phyloP scores from a whole-genome alignment of 805 yeast species.

The Metschnikowia vanudenii region DNA sequence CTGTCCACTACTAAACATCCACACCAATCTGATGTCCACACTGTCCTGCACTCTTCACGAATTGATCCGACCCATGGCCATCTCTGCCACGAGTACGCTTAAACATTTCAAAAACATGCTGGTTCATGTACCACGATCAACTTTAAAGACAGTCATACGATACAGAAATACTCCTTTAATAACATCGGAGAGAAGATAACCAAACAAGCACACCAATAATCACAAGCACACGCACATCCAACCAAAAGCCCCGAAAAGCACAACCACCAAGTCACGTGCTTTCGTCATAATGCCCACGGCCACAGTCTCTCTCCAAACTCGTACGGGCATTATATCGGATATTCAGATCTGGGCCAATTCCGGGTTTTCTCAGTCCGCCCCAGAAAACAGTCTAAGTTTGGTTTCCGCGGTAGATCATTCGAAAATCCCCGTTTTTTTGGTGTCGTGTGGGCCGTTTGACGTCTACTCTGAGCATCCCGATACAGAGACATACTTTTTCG shows the following conservation, averaged over 20 bases:
- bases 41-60: too few relatives aligned
- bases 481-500: constrained; percentile 17
- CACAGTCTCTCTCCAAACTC: constrained; percentile 12
- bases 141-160: too few relatives aligned
- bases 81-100: too few relatives aligned
- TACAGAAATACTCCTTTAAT: too few relatives aligned
- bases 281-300: constrained; percentile 11
- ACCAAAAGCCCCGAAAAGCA: background rate
- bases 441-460: constrained; percentile 18
- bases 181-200: too few relatives aligned
- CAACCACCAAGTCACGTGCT: background rate
- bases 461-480: constrained; percentile 14
- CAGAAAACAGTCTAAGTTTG: background rate
- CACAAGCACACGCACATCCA: background rate
- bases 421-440: constrained; percentile 17
- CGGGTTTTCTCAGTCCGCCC: background rate
- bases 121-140: too few relatives aligned
- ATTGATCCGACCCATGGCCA: too few relatives aligned
- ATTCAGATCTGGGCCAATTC: constrained; percentile 18
- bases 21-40: too few relatives aligned
- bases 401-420: constrained; percentile 12
- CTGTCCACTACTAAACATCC: too few relatives aligned
- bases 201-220: too few relatives aligned
- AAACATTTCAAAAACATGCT: too few relatives aligned
- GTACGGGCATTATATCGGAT: constrained; percentile 8